These are phyloP conservation scores for Claviceps purpurea DNA, from an alignment of 2,329 filamentous ascomycete genomes.

Conservation along the genomic window DNA sequence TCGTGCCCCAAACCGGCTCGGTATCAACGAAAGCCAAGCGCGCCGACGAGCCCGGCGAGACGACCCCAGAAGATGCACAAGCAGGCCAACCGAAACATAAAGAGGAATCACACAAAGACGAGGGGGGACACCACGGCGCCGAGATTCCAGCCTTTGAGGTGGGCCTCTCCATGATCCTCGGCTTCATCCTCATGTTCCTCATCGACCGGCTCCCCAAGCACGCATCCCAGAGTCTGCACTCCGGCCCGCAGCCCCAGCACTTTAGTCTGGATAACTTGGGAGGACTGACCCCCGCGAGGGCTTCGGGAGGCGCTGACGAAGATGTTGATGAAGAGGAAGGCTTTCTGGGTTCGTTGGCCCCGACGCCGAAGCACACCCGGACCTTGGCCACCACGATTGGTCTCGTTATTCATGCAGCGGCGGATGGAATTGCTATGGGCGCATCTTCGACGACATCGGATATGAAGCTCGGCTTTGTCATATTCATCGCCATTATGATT, in stretches of 20 bases:
- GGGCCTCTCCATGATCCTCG: constrained; percentile 71
- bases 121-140: constrained; percentile 11
- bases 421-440: constrained; percentile 90
- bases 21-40: background rate
- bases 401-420: constrained; percentile 88
- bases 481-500: constrained; percentile 93
- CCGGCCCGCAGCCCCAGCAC: constrained; percentile 58
- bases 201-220: constrained; percentile 76
- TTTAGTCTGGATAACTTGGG: constrained; percentile 79
- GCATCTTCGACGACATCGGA: constrained; percentile 68
- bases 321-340: constrained; percentile 43
- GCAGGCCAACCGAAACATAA: constrained; percentile 7
- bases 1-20: background rate
- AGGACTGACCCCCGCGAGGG: constrained; percentile 21
- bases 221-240: constrained; percentile 49
- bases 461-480: constrained; percentile 70
- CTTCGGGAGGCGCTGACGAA: constrained; percentile 31
- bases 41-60: background rate
- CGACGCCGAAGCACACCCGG: constrained; percentile 43
- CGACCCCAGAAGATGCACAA: background rate
- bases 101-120: constrained; percentile 19
- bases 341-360: constrained; percentile 45
- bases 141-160: constrained; percentile 61
- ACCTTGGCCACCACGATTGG: constrained; percentile 78
- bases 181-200: constrained; percentile 94